Base-by-base conservation (phyloP, 2,329 filamentous ascomycete species). In the Xylariaceae sp. region DNA sequence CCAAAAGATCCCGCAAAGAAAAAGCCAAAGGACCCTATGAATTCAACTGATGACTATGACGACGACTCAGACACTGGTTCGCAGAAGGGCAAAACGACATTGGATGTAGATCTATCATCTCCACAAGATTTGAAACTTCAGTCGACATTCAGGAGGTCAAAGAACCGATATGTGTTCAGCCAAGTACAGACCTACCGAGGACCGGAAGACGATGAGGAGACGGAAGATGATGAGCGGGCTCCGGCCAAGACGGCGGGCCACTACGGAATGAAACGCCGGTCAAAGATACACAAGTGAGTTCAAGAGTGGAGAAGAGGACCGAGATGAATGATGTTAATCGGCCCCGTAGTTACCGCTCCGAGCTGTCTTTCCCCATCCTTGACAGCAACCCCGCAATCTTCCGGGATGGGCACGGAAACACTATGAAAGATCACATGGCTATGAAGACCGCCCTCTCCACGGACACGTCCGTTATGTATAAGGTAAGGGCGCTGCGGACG, bases 361-460 rank as follows among this genome's bases (percentile, higher is more conserved):
- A 74, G 1, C 78, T 93, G 6, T 76, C 82, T 1, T 94, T 92
- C 69, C 92, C 93, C 1, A 70, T 92, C 34, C 80, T 96, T 39
- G 87, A 94, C 70, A 96, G 91, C 72, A 97, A 89, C 70, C 94
- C 94, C 0, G 76, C 78, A 35, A 88, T 97, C 56, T 91, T 92
- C 72, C 71, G 79, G 15, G 74, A 79, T 55, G 71, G 72, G 1
- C 66, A 71, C 54, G 69, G 68, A 55, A 65, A 75, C 59, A 61
- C 71, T 23, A 67, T 79, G 59, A 68, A 70, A 60, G 69, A 71
- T 59, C 63, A 71, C 69, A 64, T 87, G 60, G 78, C 79, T 13
- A 71, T 86, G 35, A 77, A 75, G 49, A 82, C 85, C 50, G 80
- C 85, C 1, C 76, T 97, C 52, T 88, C 88, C 2, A 91, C 89